A percentile compares a stretch with the other conserved stretches of the same genome.
phyloP scores from a whole-genome alignment of 805 yeast genomes.

The Hanseniaspora pseudoguilliermondii region DNA sequence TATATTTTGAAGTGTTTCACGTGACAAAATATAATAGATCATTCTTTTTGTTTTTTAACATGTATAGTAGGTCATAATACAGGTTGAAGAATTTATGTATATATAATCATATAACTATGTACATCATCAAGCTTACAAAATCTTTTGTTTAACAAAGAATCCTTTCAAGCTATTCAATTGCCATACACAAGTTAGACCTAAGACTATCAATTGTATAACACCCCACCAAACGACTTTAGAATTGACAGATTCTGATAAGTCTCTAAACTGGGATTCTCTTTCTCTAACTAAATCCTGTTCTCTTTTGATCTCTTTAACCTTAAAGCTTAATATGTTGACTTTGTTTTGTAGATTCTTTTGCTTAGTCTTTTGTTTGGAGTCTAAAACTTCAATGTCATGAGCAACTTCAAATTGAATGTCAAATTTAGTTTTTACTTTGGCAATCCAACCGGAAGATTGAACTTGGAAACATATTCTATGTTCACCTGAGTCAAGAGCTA shows the following conservation, averaged over 20 bases:
- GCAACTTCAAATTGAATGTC: slow-evolving; percentile 57
- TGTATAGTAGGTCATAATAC: not conserved
- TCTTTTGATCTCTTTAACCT: slow-evolving; percentile 46
- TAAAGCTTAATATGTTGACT: slow-evolving; percentile 43
- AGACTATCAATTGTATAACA: slow-evolving; percentile 48
- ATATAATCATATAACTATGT: not conserved
- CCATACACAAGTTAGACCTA: slow-evolving; percentile 58
- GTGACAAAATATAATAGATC: not conserved
- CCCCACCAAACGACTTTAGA: slow-evolving; percentile 65
- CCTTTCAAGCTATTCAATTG: slow-evolving; percentile 62
- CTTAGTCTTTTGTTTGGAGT: slow-evolving; percentile 51
- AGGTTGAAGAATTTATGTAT: not conserved
- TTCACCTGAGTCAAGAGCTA: slow-evolving; percentile 64
- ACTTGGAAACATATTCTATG: slow-evolving; percentile 58
- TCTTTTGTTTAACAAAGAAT: slow-evolving; percentile 67
- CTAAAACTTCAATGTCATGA: slow-evolving; percentile 44
- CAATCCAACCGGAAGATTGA: slow-evolving; percentile 48
- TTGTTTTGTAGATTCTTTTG: slow-evolving; percentile 44
- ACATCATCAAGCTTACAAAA: slow-evolving; percentile 19
- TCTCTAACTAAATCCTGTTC: slow-evolving; percentile 61
- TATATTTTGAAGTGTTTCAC: not conserved
- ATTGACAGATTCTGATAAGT: slow-evolving; percentile 57
- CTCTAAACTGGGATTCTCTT: slow-evolving; percentile 62
- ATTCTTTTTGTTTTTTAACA: not conserved
- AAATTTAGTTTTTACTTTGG: slow-evolving; percentile 43